These are phyloP conservation scores for Salix exigua DNA, from an alignment of 345 rosid species.

Conservation along the genomic window DNA sequence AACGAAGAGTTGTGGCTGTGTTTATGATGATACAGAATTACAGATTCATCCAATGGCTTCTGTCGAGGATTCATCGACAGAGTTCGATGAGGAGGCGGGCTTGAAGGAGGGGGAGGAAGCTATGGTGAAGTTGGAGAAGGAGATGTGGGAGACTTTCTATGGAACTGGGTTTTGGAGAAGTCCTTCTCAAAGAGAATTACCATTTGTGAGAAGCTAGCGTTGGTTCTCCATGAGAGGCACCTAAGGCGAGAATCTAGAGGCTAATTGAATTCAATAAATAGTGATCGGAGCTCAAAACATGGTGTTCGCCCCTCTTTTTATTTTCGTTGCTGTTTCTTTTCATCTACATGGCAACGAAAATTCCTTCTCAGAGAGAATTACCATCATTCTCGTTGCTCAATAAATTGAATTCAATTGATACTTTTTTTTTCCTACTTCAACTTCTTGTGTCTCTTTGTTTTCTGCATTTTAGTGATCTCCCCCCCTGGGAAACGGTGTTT, in stretches of 20 bases:
- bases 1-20: conserved; percentile 16
- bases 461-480: not conserved
- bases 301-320: not conserved
- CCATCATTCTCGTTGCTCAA: too few species aligned
- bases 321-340: not conserved
- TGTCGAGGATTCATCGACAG: not conserved
- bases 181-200: conserved; percentile 40
- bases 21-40: conserved; percentile 27
- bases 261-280: not conserved
- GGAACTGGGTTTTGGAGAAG: conserved; percentile 56
- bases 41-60: conserved; percentile 14
- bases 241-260: not conserved
- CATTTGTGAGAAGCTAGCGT: not conserved
- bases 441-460: not conserved
- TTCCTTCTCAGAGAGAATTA: too few species aligned
- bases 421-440: not conserved
- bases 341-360: not conserved
- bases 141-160: conserved; percentile 48
- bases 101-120: conserved; percentile 22
- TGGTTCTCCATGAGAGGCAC: not conserved
- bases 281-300: not conserved
- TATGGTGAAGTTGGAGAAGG: conserved; percentile 41
- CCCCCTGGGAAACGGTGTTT: not conserved
- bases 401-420: too few species aligned
- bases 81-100: not conserved